These are phyloP conservation scores for Eimeria falciformis DNA, from an alignment of 169 alveolate genomes.

Conservation along the genomic window DNA sequence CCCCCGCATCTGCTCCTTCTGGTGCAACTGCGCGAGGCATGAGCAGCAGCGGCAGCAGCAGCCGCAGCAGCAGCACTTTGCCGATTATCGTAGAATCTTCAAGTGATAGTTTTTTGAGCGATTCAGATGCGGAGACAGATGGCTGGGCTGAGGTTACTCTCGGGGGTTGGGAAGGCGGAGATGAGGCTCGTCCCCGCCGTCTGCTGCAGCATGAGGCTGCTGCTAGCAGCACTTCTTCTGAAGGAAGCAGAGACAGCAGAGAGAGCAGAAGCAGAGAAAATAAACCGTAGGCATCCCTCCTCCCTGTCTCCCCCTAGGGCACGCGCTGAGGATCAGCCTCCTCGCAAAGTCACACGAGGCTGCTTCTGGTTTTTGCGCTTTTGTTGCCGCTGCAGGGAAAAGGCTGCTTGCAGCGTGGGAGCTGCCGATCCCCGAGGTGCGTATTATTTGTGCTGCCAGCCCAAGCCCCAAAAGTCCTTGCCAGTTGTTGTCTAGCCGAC, in stretches of 20 bases:
- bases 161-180: not conserved
- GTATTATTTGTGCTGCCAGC: too few relatives aligned
- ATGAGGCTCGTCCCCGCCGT: not conserved
- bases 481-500: too few relatives aligned
- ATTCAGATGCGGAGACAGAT: slow-evolving; percentile 6
- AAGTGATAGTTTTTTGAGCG: not conserved
- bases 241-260: not conserved
- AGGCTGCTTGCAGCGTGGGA: too few relatives aligned
- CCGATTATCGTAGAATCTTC: slow-evolving; percentile 32
- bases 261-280: not conserved
- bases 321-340: not conserved
- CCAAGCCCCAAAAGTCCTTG: too few relatives aligned
- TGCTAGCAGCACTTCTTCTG: not conserved
- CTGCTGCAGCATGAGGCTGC: not conserved
- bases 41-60: slow-evolving; percentile 58
- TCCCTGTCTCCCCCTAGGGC: not conserved
- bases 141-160: slow-evolving; percentile 48
- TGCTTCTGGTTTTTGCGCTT: not conserved
- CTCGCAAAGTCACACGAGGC: not conserved
- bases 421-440: too few relatives aligned
- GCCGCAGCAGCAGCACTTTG: slow-evolving; percentile 9
- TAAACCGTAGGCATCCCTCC: not conserved
- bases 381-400: too few relatives aligned
- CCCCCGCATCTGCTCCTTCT: not conserved
- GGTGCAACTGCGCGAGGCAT: not conserved